A percentile compares a stretch with the other conserved stretches of the same genome.
These are phyloP conservation scores for Pythium aquatile DNA, from an alignment of 352 stramenopile species.

Conservation along the genomic window DNA sequence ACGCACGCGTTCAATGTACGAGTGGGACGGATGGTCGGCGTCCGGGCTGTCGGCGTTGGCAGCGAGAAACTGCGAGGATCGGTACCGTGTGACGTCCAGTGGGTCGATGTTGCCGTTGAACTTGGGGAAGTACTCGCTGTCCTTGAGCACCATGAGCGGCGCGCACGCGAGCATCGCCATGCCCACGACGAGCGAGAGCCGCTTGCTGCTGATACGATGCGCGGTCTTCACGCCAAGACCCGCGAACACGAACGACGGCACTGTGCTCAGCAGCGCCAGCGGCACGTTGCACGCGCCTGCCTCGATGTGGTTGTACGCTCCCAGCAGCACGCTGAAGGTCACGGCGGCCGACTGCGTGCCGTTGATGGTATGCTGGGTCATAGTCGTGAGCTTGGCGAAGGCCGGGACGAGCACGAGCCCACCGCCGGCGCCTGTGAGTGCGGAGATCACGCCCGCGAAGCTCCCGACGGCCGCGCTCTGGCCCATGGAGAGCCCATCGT, in stretches of 20 bases:
- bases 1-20: conserved; percentile 44
- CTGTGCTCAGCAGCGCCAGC: conserved; percentile 61
- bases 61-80: neutral
- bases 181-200: conserved; percentile 70
- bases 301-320: conserved; percentile 64
- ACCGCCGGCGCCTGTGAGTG: conserved; percentile 68
- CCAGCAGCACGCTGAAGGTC: conserved; percentile 57
- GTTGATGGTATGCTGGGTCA: conserved; percentile 80
- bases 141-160: conserved; percentile 82
- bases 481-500: conserved; percentile 30
- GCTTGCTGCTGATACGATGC: conserved; percentile 65
- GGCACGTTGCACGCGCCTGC: conserved; percentile 69
- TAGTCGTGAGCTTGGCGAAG: conserved; percentile 74
- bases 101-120: conserved; percentile 43
- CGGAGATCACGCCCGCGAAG: conserved; percentile 66
- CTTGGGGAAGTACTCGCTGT: conserved; percentile 67
- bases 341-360: conserved; percentile 77
- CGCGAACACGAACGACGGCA: conserved; percentile 70
- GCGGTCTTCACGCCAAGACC: conserved; percentile 68
- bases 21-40: neutral
- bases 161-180: conserved; percentile 68
- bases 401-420: conserved; percentile 80
- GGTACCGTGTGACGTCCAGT: conserved; percentile 74
- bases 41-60: neutral
- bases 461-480: conserved; percentile 46